Evolutionary conservation across 2,329 filamentous ascomycete species (phyloP).

Genomic region (Phoma sp.): DNA sequence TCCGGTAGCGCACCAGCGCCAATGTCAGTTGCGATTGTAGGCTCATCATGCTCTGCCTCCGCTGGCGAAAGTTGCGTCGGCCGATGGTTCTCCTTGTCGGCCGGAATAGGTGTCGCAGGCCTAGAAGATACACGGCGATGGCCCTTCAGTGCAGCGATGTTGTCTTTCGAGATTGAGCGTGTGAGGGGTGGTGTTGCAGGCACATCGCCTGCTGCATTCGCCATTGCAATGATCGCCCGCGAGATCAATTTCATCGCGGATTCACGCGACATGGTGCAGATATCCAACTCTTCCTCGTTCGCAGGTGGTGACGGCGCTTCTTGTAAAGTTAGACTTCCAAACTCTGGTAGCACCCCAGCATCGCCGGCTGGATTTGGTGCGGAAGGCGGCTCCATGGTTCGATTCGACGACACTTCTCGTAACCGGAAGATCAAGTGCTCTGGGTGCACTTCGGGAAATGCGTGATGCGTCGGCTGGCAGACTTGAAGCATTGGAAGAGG

Average conservation of each 20-base stretch:
- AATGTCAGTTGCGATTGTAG: constrained; percentile 52
- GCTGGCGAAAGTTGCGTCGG: constrained; percentile 54
- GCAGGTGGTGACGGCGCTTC: constrained; percentile 48
- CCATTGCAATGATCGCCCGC: constrained; percentile 63
- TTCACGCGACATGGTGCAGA: constrained; percentile 74
- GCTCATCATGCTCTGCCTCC: constrained; percentile 58
- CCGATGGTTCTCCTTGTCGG: constrained; percentile 48
- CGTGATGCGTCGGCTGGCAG: constrained; percentile 36
- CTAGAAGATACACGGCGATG: constrained; percentile 47
- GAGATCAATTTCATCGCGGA: constrained; percentile 82
- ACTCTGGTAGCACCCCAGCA: constrained; percentile 48
- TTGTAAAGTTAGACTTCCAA: constrained; percentile 38
- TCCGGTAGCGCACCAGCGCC: constrained; percentile 74
- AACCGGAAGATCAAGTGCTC: constrained; percentile 36
- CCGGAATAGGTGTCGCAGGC: constrained; percentile 48
- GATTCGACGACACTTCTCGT: constrained; percentile 22
- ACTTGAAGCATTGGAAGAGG: constrained; percentile 43
- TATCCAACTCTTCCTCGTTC: constrained; percentile 62
- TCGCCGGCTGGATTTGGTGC: constrained; percentile 50
- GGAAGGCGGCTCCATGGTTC: constrained; percentile 42
- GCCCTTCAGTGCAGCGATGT: constrained; percentile 26
- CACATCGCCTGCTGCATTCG: constrained; percentile 76
- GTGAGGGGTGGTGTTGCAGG: constrained; percentile 77
- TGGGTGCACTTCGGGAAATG: constrained; percentile 37
- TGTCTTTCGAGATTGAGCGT: constrained; percentile 60